phyloP scores from a whole-genome alignment of 2,329 filamentous ascomycete species.

The Kalmusia sp. region DNA sequence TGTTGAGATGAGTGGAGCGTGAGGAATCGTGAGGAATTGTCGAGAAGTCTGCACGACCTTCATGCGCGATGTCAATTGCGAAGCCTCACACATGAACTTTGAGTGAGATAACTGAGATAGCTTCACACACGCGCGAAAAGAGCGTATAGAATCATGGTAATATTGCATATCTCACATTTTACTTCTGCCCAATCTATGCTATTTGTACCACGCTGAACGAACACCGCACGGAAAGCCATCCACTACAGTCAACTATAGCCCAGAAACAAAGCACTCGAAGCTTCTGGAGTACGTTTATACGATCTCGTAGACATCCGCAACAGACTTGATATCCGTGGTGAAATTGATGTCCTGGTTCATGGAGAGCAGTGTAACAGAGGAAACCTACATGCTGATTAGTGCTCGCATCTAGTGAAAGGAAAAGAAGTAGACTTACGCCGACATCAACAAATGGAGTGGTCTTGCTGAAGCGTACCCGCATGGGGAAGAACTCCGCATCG shows the following conservation, averaged over 20 bases:
- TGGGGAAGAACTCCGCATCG: conserved; percentile 97
- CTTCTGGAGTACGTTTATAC: conserved; percentile 60
- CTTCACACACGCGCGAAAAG: too few relatives aligned
- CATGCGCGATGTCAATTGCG: too few relatives aligned
- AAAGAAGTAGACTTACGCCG: conserved; percentile 71
- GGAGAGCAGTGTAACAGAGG: conserved; percentile 73
- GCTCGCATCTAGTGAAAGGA: too few relatives aligned
- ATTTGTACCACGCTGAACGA: not conserved
- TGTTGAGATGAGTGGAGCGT: conserved; percentile 25
- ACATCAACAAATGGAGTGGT: conserved; percentile 87
- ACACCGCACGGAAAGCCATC: not conserved
- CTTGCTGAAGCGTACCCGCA: conserved; percentile 90
- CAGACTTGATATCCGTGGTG: conserved; percentile 80
- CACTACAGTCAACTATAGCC: not conserved
- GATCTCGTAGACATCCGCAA: conserved; percentile 78
- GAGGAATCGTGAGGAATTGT: too few relatives aligned
- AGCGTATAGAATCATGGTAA: not conserved
- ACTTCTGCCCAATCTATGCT: not conserved
- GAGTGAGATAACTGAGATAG: too few relatives aligned
- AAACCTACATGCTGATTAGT: conserved; percentile 59
- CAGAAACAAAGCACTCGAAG: not conserved
- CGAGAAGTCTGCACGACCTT: too few relatives aligned
- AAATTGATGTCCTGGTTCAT: conserved; percentile 81
- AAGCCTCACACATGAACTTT: too few relatives aligned
- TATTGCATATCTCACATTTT: not conserved